Evolutionary conservation across 805 yeast genomes (phyloP).

Genomic region (Hermanozyma aechmeae): DNA sequence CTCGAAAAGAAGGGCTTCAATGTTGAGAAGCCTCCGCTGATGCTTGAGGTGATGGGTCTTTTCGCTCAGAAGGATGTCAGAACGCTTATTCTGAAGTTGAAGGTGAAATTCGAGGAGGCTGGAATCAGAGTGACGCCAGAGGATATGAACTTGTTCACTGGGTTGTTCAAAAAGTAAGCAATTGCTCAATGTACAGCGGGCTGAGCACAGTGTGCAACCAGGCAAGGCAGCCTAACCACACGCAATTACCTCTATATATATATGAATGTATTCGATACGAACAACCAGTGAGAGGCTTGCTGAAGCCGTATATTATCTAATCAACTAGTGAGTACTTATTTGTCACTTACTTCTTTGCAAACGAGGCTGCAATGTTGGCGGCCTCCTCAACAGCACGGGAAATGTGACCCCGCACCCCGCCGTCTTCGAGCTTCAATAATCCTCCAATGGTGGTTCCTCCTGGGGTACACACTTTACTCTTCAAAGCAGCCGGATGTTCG

Average conservation of each 20-base stretch:
- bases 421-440: constrained; percentile 82
- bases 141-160: constrained; percentile 23
- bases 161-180: constrained; percentile 11
- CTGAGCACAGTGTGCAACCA: too few relatives aligned
- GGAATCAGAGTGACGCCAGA: constrained; percentile 21
- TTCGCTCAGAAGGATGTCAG: constrained; percentile 28
- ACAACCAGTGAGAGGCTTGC: too few relatives aligned
- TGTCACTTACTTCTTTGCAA: constrained; percentile 22
- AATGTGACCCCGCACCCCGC: constrained; percentile 79
- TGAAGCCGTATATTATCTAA: too few relatives aligned
- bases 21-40: constrained; percentile 22
- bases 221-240: too few relatives aligned
- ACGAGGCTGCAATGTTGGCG: constrained; percentile 63
- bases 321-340: too few relatives aligned
- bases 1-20: constrained; percentile 23
- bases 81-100: constrained; percentile 17
- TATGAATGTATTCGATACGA: too few relatives aligned
- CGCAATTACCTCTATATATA: too few relatives aligned
- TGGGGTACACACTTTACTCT: constrained; percentile 88
- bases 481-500: constrained; percentile 80
- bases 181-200: neutral
- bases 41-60: constrained; percentile 27
- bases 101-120: constrained; percentile 21
- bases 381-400: constrained; percentile 88
- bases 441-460: constrained; percentile 99